Evolutionary conservation across 805 yeast species (phyloP).

Genomic region (Soucietia sequanensis): DNA sequence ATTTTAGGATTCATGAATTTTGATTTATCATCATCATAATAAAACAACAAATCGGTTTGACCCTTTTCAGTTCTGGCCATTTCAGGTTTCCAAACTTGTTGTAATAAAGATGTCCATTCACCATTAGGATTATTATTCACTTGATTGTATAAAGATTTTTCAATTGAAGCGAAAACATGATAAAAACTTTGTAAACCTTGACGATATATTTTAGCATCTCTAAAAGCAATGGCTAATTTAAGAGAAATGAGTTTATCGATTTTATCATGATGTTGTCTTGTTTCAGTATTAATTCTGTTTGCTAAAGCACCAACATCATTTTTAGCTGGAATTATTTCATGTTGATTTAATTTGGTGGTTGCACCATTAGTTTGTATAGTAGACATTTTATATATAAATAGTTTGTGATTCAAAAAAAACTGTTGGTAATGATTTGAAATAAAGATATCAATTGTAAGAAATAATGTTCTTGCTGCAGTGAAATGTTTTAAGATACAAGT

Average conservation of each 20-base stretch:
- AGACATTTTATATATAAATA: constrained; percentile 9
- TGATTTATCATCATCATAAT: constrained; percentile 53
- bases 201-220: constrained; percentile 73
- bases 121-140: constrained; percentile 27
- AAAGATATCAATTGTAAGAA: too few relatives aligned
- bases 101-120: constrained; percentile 48
- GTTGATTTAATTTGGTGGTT: constrained; percentile 33
- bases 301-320: constrained; percentile 82
- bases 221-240: constrained; percentile 70
- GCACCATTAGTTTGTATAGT: constrained; percentile 20
- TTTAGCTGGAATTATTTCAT: constrained; percentile 69
- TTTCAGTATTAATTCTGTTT: constrained; percentile 73
- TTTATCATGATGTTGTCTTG: constrained; percentile 63
- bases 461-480: too few relatives aligned
- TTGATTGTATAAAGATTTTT: constrained; percentile 48
- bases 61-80: constrained; percentile 60
- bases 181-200: constrained; percentile 77
- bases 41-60: constrained; percentile 63
- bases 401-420: neutral
- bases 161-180: constrained; percentile 67
- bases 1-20: constrained; percentile 60
- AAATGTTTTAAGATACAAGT: too few relatives aligned
- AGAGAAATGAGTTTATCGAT: constrained; percentile 68
- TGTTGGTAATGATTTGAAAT: neutral
- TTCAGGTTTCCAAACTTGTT: constrained; percentile 66